phyloP scores from a whole-genome alignment of 228 moss, liverwort and hornwort species.

The Sphagnum magellanicum region DNA sequence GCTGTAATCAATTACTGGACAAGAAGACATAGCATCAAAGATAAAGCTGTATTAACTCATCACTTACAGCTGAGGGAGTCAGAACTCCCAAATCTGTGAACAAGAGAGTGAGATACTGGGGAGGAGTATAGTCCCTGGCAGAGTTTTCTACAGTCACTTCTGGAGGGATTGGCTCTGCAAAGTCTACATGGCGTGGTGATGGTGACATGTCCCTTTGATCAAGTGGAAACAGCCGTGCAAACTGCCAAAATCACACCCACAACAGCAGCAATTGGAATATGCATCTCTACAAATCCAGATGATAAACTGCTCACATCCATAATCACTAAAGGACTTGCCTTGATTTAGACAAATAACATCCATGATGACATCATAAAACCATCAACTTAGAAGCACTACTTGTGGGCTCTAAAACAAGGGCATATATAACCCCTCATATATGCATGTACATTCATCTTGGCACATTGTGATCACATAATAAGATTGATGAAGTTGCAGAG shows the following conservation, averaged over 20 bases:
- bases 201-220: constrained; percentile 78
- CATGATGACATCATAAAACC: too few relatives aligned
- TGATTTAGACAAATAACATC: too few relatives aligned
- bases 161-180: constrained; percentile 42
- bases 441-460: too few relatives aligned
- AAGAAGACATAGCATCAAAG: constrained; percentile 26
- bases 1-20: too few relatives aligned
- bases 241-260: constrained; percentile 27
- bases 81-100: constrained; percentile 79
- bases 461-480: too few relatives aligned
- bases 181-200: constrained; percentile 59
- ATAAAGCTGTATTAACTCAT: constrained; percentile 89
- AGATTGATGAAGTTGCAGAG: too few relatives aligned
- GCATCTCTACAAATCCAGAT: neutral
- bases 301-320: neutral
- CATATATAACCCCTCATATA: too few relatives aligned
- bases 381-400: too few relatives aligned
- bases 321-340: too few relatives aligned
- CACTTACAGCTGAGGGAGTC: constrained; percentile 88
- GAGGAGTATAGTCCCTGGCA: constrained; percentile 78
- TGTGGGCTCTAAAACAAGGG: too few relatives aligned
- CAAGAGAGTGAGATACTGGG: constrained; percentile 71
- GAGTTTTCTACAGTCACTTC: constrained; percentile 56
- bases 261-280: neutral
- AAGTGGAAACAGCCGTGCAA: constrained; percentile 76